Percentiles rank a stretch among this genome's conserved stretches.
phyloP scores from a whole-genome alignment of 1,284 basidiomycete species.

The Omphalotus olearius region DNA sequence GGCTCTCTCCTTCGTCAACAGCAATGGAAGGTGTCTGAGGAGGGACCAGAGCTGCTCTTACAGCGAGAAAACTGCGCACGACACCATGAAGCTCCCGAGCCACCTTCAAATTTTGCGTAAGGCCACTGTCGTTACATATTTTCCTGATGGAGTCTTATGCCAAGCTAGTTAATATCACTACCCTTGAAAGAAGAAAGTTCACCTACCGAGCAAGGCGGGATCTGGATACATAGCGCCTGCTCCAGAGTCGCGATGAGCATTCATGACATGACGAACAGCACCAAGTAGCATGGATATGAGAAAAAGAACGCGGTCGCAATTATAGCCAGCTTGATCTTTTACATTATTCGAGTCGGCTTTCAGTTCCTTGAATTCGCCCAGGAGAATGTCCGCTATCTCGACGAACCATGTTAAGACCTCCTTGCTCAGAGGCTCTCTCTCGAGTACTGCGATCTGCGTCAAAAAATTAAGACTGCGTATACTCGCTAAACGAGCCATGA shows the following conservation, averaged over 20 bases:
- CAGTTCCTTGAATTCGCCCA: constrained; percentile 48
- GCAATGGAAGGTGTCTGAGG: constrained; percentile 34
- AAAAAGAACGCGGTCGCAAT: constrained; percentile 15
- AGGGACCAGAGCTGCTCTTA: constrained; percentile 50
- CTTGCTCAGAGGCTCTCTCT: constrained; percentile 44
- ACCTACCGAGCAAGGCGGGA: constrained; percentile 44
- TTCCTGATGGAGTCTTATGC: not conserved
- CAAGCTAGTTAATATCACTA: not conserved
- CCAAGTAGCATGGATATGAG: constrained; percentile 21
- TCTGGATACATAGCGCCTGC: constrained; percentile 56
- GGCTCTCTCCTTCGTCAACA: constrained; percentile 32
- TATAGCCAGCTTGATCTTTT: not conserved
- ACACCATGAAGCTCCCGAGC: constrained; percentile 55
- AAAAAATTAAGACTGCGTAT: constrained; percentile 81
- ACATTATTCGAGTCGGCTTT: constrained; percentile 9
- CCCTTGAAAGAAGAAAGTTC: not conserved
- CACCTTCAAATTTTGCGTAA: constrained; percentile 30
- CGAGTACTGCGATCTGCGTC: constrained; percentile 62
- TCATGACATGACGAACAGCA: constrained; percentile 58
- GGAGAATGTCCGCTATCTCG: constrained; percentile 56
- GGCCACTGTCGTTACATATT: not conserved
- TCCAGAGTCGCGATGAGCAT: constrained; percentile 38
- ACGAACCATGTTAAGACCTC: constrained; percentile 66
- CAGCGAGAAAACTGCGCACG: constrained; percentile 64
- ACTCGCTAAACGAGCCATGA: constrained; percentile 65